Percentiles rank a stretch among this genome's conserved stretches.
Evolutionary conservation across 2,329 filamentous ascomycete species (phyloP).

Genomic region (Alternaria ventricosa): DNA sequence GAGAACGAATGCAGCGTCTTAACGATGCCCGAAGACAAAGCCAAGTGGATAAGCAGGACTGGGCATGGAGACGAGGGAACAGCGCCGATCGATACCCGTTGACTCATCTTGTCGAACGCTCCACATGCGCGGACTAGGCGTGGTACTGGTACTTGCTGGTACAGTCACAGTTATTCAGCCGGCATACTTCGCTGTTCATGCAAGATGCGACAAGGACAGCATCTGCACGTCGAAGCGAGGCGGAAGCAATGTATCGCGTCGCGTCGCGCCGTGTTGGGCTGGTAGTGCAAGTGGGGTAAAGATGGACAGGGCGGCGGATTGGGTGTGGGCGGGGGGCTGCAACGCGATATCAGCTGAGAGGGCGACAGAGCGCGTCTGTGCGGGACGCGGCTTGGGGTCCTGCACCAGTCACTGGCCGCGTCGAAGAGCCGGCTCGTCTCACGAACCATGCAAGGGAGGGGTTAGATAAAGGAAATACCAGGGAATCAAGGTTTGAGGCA

Average conservation of each 20-base stretch:
- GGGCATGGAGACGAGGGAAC: neutral
- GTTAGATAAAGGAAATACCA: neutral
- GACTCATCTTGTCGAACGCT: neutral
- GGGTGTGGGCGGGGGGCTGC: neutral
- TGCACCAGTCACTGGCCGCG: slow-evolving; percentile 6
- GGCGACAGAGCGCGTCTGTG: slow-evolving; percentile 33
- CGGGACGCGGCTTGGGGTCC: slow-evolving; percentile 12
- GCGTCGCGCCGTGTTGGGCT: neutral
- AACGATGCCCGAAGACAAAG: neutral
- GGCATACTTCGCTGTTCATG: neutral
- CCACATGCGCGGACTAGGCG: neutral
- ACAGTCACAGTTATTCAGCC: neutral
- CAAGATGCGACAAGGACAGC: neutral
- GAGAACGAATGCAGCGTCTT: neutral
- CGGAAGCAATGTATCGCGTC: neutral
- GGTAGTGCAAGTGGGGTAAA: neutral
- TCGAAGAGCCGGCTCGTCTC: slow-evolving; percentile 4
- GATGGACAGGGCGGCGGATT: slow-evolving; percentile 1
- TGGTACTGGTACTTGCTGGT: neutral
- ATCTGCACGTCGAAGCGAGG: neutral
- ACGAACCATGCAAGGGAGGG: neutral
- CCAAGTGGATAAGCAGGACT: neutral
- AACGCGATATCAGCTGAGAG: slow-evolving; percentile 46
- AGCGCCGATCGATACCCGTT: neutral
- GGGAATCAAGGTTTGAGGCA: neutral